phyloP scores from a whole-genome alignment of 2,329 filamentous ascomycete species.

The Curvularia lunata region DNA sequence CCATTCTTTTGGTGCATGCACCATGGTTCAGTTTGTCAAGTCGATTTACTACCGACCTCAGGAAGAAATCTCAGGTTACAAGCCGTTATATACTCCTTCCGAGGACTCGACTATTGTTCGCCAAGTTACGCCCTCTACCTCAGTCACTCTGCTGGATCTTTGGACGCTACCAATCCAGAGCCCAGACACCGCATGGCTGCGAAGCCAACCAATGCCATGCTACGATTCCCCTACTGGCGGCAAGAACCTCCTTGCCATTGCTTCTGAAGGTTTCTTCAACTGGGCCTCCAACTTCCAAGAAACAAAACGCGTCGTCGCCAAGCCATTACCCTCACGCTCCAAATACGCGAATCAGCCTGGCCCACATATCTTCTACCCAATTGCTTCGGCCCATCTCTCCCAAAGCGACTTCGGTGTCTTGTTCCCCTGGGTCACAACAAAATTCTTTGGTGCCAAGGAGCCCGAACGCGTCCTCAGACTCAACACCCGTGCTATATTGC shows the following conservation, averaged over 20 bases:
- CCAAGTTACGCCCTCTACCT: constrained; percentile 72
- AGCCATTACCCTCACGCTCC: constrained; percentile 58
- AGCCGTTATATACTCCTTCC: constrained; percentile 67
- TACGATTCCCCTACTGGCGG: constrained; percentile 62
- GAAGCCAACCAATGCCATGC: constrained; percentile 73
- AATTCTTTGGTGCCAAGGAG: constrained; percentile 64
- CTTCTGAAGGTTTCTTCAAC: constrained; percentile 78
- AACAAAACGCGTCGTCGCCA: constrained; percentile 70
- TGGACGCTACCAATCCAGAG: constrained; percentile 78
- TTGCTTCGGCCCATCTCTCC: constrained; percentile 76
- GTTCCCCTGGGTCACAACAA: constrained; percentile 70
- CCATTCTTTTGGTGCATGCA: constrained; percentile 81
- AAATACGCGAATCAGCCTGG: constrained; percentile 46
- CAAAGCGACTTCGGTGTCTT: constrained; percentile 85
- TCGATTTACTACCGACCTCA: constrained; percentile 72
- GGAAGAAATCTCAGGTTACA: constrained; percentile 54
- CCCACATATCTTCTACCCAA: constrained; percentile 77
- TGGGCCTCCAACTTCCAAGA: constrained; percentile 76
- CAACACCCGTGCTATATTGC: constrained; percentile 80
- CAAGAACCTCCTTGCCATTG: constrained; percentile 69
- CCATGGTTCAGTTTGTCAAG: constrained; percentile 78
- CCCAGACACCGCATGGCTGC: constrained; percentile 67
- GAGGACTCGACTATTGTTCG: constrained; percentile 61
- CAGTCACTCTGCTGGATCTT: constrained; percentile 76
- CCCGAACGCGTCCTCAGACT: constrained; percentile 81